phyloP scores from a whole-genome alignment of 1,284 basidiomycete species.

The Heterobasidion annosum region DNA sequence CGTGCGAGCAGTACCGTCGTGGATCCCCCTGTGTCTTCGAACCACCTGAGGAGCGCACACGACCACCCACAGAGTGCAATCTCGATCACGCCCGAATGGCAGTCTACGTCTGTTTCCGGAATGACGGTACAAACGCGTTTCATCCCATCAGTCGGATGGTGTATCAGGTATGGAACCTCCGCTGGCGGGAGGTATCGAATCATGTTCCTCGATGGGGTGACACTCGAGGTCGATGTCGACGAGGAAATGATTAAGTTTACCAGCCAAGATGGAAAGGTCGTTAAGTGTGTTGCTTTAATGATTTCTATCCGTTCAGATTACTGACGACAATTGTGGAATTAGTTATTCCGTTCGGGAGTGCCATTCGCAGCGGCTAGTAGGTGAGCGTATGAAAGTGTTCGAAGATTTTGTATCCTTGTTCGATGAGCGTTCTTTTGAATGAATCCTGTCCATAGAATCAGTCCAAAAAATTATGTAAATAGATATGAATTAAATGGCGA shows the following conservation, averaged over 20 bases:
- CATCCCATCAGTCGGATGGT: slow-evolving; percentile 34
- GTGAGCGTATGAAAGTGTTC: slow-evolving; percentile 33
- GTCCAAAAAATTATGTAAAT: not conserved
- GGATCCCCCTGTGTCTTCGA: not conserved
- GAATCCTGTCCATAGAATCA: not conserved
- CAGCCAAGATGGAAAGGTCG: slow-evolving; percentile 16
- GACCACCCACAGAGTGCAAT: slow-evolving; percentile 1
- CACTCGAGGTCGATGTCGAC: slow-evolving; percentile 32
- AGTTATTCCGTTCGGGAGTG: slow-evolving; percentile 28
- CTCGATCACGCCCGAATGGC: not conserved
- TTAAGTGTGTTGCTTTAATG: slow-evolving; percentile 17
- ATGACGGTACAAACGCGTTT: slow-evolving; percentile 21
- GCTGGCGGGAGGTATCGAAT: slow-evolving; percentile 30
- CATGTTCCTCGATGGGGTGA: slow-evolving; percentile 36
- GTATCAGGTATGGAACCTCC: slow-evolving; percentile 25
- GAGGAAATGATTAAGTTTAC: slow-evolving; percentile 30
- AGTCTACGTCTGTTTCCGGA: not conserved
- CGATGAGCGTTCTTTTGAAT: slow-evolving; percentile 17
- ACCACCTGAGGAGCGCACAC: not conserved
- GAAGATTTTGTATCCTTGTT: slow-evolving; percentile 32
- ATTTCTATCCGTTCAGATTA: not conserved
- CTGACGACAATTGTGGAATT: not conserved
- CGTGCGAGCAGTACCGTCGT: slow-evolving; percentile 12
- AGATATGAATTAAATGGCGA: not conserved
- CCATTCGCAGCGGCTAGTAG: slow-evolving; percentile 21